A percentile compares a stretch with the other conserved stretches of the same genome.
Evolutionary conservation across 2,329 filamentous ascomycete genomes (phyloP).

Genomic region (Colletotrichum kahawae): DNA sequence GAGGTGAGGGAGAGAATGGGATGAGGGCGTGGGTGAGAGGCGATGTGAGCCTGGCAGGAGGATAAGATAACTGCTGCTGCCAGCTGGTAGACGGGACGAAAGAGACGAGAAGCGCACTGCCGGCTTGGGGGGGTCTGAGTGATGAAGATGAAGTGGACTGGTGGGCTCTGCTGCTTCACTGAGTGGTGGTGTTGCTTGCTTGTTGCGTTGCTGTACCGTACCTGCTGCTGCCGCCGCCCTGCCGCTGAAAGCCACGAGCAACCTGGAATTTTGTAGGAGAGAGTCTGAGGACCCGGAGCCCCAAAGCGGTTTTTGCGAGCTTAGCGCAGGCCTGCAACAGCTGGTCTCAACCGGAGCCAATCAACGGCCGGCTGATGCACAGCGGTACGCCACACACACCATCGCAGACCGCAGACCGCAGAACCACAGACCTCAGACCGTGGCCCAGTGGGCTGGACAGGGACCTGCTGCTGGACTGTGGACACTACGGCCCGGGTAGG

Average conservation of each 20-base stretch:
- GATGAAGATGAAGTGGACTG: neutral
- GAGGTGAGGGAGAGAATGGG: neutral
- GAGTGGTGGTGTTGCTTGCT: neutral
- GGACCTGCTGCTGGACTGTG: neutral
- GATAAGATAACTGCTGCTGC: neutral
- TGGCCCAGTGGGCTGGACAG: conserved; percentile 11
- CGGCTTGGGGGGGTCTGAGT: neutral
- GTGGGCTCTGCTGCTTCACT: neutral
- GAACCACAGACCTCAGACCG: neutral
- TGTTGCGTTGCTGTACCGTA: neutral
- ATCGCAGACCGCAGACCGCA: neutral
- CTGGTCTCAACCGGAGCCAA: conserved; percentile 33
- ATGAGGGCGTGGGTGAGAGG: neutral
- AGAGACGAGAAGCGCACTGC: neutral
- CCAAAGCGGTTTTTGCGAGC: conserved; percentile 32
- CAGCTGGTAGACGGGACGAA: neutral
- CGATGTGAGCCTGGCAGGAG: neutral
- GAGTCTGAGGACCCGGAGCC: conserved; percentile 6
- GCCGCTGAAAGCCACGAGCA: neutral
- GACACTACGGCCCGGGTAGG: neutral
- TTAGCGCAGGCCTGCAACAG: conserved; percentile 31
- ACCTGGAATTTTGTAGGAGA: conserved; percentile 19
- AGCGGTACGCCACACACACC: conserved; percentile 29
- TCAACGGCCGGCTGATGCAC: conserved; percentile 28
- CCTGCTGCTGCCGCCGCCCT: neutral